Percentiles rank a stretch among this genome's conserved stretches.
phyloP scores from a whole-genome alignment of 441 rosid genomes.

The Lagerstroemia fauriei region DNA sequence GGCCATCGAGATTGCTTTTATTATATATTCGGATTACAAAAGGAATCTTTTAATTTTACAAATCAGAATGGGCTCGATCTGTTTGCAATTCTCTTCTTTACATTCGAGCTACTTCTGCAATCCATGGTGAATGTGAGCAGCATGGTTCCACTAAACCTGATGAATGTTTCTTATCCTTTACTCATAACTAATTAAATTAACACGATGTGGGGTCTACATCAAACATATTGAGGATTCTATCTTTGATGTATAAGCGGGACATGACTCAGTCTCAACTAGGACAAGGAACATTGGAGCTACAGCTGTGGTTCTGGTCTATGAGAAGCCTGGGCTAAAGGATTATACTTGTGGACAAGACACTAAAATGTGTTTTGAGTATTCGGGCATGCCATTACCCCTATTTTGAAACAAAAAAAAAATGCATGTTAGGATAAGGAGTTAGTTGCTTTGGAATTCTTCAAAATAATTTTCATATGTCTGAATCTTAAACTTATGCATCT shows the following conservation, averaged over 20 bases:
- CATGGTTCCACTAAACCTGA: background rate
- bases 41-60: constrained; percentile 7
- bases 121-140: constrained; percentile 16
- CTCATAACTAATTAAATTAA: background rate
- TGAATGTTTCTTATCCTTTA: background rate
- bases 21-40: too few species aligned
- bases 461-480: too few species aligned
- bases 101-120: constrained; percentile 12
- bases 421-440: too few species aligned
- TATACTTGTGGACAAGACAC: constrained; percentile 17
- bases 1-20: too few species aligned
- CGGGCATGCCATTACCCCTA: too few species aligned
- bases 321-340: constrained; percentile 15
- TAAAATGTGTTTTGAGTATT: too few species aligned
- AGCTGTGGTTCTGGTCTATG: constrained; percentile 16
- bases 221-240: background rate
- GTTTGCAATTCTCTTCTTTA: constrained; percentile 10
- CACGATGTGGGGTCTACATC: background rate
- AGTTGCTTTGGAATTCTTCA: too few species aligned
- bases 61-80: constrained; percentile 8
- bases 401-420: too few species aligned
- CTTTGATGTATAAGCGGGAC: background rate
- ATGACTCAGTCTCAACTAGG: constrained; percentile 10
- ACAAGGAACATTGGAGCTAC: constrained; percentile 6
- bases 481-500: too few species aligned